phyloP scores from a whole-genome alignment of 805 yeast species.

The Yamadazyma sp. region DNA sequence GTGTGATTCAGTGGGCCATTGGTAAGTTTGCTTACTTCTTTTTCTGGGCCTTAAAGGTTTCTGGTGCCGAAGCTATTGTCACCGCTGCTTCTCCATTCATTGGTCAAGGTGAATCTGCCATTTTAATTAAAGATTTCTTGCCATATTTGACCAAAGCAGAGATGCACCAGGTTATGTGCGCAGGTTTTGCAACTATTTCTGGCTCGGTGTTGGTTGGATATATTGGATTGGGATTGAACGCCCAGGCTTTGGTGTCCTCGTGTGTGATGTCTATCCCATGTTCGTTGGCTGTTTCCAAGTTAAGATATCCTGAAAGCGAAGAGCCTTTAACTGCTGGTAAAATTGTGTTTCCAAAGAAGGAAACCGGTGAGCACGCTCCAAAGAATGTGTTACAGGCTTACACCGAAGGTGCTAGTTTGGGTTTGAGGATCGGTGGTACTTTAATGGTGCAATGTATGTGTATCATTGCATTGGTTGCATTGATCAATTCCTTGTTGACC shows the following conservation, averaged over 20 bases:
- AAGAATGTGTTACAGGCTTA: conserved; percentile 58
- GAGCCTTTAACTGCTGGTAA: conserved; percentile 51
- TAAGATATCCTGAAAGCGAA: conserved; percentile 60
- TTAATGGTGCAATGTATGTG: conserved; percentile 59
- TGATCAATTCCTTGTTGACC: conserved; percentile 53
- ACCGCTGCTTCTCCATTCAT: conserved; percentile 68
- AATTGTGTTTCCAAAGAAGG: conserved; percentile 47
- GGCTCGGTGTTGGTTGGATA: conserved; percentile 65
- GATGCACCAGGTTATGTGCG: conserved; percentile 59
- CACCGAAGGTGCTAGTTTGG: conserved; percentile 57
- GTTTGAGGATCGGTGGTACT: conserved; percentile 55
- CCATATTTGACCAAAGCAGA: conserved; percentile 62
- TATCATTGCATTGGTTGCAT: conserved; percentile 59
- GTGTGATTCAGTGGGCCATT: conserved; percentile 59
- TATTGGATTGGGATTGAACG: conserved; percentile 60
- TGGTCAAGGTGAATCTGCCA: conserved; percentile 66
- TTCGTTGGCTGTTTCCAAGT: conserved; percentile 57
- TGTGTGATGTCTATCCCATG: conserved; percentile 73
- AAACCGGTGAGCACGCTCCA: conserved; percentile 34
- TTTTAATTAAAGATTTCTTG: conserved; percentile 57
- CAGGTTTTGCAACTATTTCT: conserved; percentile 64
- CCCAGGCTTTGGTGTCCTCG: conserved; percentile 63
- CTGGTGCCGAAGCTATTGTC: conserved; percentile 65
- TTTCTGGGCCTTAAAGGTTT: conserved; percentile 57
- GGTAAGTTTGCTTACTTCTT: conserved; percentile 56